Conservation (phyloP, 2,329 filamentous ascomycete species). For the Penicillium sclerotigenum region DNA sequence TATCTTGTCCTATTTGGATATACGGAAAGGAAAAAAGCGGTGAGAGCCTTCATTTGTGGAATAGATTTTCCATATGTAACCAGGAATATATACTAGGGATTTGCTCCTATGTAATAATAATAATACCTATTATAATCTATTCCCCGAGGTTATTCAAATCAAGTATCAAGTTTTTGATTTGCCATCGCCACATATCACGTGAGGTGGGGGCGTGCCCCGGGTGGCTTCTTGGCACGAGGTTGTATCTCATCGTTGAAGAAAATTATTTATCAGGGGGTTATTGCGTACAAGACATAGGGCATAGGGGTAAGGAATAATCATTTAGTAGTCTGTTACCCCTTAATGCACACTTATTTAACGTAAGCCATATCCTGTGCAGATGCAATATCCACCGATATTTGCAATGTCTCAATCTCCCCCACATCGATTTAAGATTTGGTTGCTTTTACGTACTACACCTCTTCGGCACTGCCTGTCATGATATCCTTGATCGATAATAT, state of each 20-base stretch:
- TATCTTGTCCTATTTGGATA: too few species aligned
- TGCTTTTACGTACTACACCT: neutral
- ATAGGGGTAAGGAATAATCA: neutral
- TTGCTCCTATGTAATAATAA: too few species aligned
- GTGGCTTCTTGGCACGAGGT: constrained; percentile 5
- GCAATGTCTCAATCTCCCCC: neutral
- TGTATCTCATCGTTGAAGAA: neutral
- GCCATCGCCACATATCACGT: constrained; percentile 18
- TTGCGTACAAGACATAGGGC: neutral
- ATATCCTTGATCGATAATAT: neutral
- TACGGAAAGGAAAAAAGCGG: too few species aligned
- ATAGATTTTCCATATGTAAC: too few species aligned
- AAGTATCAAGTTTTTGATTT: neutral
- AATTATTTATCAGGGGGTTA: neutral
- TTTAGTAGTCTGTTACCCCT: neutral
- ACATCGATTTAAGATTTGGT: neutral
- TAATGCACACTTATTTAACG: neutral
- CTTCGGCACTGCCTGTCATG: neutral
- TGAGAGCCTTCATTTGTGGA: too few species aligned
- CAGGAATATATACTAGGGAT: too few species aligned
- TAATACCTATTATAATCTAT: neutral
- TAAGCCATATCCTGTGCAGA: neutral
- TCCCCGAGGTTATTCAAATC: neutral
- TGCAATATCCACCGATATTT: neutral
- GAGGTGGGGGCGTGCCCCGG: constrained; percentile 10